Base-by-base conservation (phyloP, 2,329 filamentous ascomycete genomes). In the Penicillium griseofulvum region DNA sequence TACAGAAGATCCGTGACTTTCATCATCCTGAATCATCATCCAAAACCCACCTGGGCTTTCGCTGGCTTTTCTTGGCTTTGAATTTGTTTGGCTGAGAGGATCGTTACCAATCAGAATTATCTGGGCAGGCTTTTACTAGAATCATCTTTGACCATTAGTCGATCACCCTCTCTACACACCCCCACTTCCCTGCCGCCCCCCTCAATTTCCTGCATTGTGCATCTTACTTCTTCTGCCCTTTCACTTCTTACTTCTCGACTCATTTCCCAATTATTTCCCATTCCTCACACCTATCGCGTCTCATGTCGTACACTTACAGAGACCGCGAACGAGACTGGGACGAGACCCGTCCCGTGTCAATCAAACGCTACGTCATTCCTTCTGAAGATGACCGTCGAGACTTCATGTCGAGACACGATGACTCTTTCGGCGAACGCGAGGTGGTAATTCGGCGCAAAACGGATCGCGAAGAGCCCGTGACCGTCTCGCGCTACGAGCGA, bases 331-430 rank as follows among this genome's bases (percentile, higher is more conserved):
- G 73, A 48, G 72, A 72, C 34, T 77, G 72, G 66, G 75, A 78
- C 55, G 75, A 77, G 41, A 67, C 69, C 57, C 71, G 74, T 52
- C 70, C 73, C 34, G 70, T 76, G 50, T 77, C 72, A 28, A 80
- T 86, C 62, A 83, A 83, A 67, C 82, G 83, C 64, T 87, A 87
- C 75, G 72, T 78, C 62, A 70, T 80, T 54, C 69, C 74, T 26
- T 60, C 71, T 31, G 74, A 76, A n/a, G 74, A 77, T 42, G 67
- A 73, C 42, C 71, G 73, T 19, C 67, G 69, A 50, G 68, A 72
- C 17, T 72, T 71, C 51, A 63, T 70, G 42, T 61, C 63, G 58
- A 59, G 64, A 59, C 58, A 63, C 16, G 63, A 67, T 26, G 61
- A 65, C 46, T 33, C 44, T 4, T 66, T 64, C 48, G 60, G 59